phyloP scores from a whole-genome alignment of 2,329 filamentous ascomycete genomes.

The Bipolaris gigantea region DNA sequence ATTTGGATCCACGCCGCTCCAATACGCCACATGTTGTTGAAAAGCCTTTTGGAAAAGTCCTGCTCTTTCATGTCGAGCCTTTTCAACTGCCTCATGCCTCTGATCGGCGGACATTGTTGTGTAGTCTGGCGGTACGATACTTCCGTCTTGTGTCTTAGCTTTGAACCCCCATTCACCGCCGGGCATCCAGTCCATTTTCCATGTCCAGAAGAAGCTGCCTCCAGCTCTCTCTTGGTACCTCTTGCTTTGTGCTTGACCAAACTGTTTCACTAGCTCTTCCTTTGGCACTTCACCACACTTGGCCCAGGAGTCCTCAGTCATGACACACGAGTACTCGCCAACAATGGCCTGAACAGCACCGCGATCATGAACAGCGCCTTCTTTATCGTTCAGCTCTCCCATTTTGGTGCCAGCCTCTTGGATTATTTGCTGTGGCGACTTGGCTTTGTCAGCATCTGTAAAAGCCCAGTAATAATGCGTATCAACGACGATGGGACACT shows the following conservation, averaged over 20 bases:
- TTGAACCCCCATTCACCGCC: conserved; percentile 64
- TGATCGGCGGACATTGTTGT: conserved; percentile 16
- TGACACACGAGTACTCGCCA: conserved; percentile 62
- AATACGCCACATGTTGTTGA: conserved; percentile 54
- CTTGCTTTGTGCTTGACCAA: conserved; percentile 54
- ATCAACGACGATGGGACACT: conserved; percentile 58
- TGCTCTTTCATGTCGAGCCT: conserved; percentile 47
- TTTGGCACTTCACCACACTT: conserved; percentile 42
- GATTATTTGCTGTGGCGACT: conserved; percentile 57
- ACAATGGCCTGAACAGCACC: conserved; percentile 57
- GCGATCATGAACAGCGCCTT: conserved; percentile 53
- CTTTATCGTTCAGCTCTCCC: conserved; percentile 49
- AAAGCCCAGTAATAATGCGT: conserved; percentile 64
- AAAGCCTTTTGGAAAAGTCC: conserved; percentile 43
- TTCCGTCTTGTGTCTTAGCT: conserved; percentile 52
- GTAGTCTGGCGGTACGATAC: conserved; percentile 46
- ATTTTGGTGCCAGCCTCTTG: conserved; percentile 50
- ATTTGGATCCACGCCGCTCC: conserved; percentile 51
- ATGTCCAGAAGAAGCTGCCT: conserved; percentile 63
- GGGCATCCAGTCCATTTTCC: conserved; percentile 64
- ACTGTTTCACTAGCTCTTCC: conserved; percentile 48
- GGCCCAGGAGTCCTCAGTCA: conserved; percentile 55
- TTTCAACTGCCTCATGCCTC: conserved; percentile 35
- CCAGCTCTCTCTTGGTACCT: conserved; percentile 55
- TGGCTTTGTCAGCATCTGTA: conserved; percentile 55